Evolutionary conservation across 2,329 filamentous ascomycete genomes (phyloP).

Genomic region (Aschersonia sp.): DNA sequence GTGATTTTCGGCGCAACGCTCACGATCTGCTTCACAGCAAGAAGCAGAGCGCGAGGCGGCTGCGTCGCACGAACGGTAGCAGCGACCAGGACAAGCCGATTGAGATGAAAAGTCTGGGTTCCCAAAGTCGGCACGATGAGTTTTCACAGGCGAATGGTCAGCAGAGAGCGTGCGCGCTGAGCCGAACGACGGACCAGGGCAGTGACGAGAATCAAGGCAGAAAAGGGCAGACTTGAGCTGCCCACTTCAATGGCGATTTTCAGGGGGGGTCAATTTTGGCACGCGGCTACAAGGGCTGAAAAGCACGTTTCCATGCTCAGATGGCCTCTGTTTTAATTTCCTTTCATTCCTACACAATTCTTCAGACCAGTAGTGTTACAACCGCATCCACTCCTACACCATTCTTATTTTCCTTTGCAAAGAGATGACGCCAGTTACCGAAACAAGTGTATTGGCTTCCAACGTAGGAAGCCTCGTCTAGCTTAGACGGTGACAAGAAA

Average conservation of each 20-base stretch:
- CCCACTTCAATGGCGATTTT: not conserved
- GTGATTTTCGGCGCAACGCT: slow-evolving; percentile 17
- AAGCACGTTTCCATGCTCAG: not conserved
- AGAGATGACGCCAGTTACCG: no score
- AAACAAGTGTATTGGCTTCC: no score
- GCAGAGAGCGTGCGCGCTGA: slow-evolving; percentile 20
- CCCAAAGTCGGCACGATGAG: slow-evolving; percentile 2
- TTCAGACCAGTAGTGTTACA: not conserved
- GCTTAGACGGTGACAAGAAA: no score
- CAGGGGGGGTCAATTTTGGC: no score
- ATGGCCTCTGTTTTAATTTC: not conserved
- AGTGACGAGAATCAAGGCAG: slow-evolving; percentile 4
- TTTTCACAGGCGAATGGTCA: slow-evolving; percentile 7
- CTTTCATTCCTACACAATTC: not conserved
- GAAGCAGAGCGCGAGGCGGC: slow-evolving; percentile 9
- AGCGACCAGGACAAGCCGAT: slow-evolving; percentile 14
- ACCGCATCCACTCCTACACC: no score
- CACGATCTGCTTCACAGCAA: slow-evolving; percentile 15
- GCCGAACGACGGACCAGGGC: slow-evolving; percentile 21
- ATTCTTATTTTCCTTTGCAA: no score
- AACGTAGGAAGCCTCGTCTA: no score
- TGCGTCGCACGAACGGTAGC: slow-evolving; percentile 14
- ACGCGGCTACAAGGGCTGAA: no score
- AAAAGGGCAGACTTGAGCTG: not conserved
- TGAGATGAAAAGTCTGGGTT: slow-evolving; percentile 14